Evolutionary conservation across 2,329 filamentous ascomycete genomes (phyloP).

Genomic region (Camptophora hylomeconis): DNA sequence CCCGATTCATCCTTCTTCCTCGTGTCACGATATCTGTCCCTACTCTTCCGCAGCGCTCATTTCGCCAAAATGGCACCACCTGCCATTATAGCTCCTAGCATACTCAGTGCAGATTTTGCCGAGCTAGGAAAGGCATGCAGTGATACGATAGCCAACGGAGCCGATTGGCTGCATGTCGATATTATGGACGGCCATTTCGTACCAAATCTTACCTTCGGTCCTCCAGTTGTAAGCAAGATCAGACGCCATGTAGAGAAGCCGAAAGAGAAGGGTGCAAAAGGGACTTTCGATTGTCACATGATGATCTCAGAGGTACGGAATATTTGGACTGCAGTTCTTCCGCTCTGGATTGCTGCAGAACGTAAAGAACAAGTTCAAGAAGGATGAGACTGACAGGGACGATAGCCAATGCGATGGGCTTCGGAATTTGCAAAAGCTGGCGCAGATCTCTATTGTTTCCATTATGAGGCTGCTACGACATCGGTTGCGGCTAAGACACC

Average conservation of each 20-base stretch:
- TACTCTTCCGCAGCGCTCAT: too few relatives aligned
- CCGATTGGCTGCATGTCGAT: conserved; percentile 90
- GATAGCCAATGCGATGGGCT: conserved; percentile 92
- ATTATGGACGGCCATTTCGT: conserved; percentile 99
- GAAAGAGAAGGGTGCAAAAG: conserved; percentile 55
- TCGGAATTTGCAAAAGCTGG: conserved; percentile 87
- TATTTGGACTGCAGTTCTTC: not conserved
- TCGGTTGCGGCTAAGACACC: conserved; percentile 76
- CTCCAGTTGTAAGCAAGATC: conserved; percentile 90
- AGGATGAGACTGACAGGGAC: too few relatives aligned
- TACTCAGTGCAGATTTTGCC: conserved; percentile 92
- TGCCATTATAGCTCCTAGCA: conserved; percentile 95
- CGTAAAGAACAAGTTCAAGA: conserved; percentile 1
- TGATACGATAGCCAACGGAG: conserved; percentile 70
- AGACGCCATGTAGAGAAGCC: conserved; percentile 72
- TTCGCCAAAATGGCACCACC: conserved; percentile 79
- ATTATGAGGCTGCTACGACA: conserved; percentile 84
- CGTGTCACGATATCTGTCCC: too few relatives aligned
- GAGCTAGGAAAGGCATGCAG: conserved; percentile 75
- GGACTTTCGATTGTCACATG: conserved; percentile 99
- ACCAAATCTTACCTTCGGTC: conserved; percentile 93
- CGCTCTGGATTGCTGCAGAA: not conserved
- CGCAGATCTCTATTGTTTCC: conserved; percentile 98
- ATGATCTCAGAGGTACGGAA: conserved; percentile 88
- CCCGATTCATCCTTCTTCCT: too few relatives aligned